Conservation (phyloP, 2,329 filamentous ascomycete genomes). For the Pochonia chlamydosporia region DNA sequence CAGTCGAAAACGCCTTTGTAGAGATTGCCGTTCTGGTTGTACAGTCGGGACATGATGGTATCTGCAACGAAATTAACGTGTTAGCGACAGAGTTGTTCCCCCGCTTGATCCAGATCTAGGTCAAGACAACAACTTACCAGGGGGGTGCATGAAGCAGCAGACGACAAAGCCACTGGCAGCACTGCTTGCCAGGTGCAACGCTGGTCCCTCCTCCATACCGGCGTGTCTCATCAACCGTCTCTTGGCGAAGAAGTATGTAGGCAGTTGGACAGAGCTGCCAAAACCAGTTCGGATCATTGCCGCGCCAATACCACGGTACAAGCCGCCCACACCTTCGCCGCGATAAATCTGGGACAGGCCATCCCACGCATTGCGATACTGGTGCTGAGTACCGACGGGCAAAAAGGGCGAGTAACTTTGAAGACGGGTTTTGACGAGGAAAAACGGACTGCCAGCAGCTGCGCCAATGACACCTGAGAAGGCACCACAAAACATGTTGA, state of each 20-base stretch:
- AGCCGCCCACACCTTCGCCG: conserved; percentile 68
- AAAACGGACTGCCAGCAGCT: conserved; percentile 91
- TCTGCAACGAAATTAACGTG: conserved; percentile 43
- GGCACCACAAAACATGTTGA: conserved; percentile 94
- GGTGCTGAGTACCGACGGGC: conserved; percentile 94
- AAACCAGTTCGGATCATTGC: conserved; percentile 96
- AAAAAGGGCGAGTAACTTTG: conserved; percentile 91
- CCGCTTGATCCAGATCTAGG: background rate
- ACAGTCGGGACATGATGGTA: conserved; percentile 97
- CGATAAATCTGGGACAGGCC: conserved; percentile 75
- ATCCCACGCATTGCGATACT: conserved; percentile 80
- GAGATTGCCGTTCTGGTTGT: conserved; percentile 98
- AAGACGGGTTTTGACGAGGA: conserved; percentile 92
- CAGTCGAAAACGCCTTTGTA: conserved; percentile 93
- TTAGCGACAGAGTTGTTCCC: conserved; percentile 3
- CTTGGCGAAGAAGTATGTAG: conserved; percentile 98
- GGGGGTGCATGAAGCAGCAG: conserved; percentile 96
- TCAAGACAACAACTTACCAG: conserved; percentile 49
- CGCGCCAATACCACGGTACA: conserved; percentile 86
- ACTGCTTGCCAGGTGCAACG: conserved; percentile 83
- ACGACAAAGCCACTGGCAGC: conserved; percentile 91
- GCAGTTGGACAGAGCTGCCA: conserved; percentile 90
- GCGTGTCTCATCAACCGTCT: conserved; percentile 73
- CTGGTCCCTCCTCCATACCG: conserved; percentile 85
- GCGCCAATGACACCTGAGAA: conserved; percentile 85